Base-by-base conservation (phyloP, 73 alveolate genomes). In the Symbiodinium pilosum region DNA sequence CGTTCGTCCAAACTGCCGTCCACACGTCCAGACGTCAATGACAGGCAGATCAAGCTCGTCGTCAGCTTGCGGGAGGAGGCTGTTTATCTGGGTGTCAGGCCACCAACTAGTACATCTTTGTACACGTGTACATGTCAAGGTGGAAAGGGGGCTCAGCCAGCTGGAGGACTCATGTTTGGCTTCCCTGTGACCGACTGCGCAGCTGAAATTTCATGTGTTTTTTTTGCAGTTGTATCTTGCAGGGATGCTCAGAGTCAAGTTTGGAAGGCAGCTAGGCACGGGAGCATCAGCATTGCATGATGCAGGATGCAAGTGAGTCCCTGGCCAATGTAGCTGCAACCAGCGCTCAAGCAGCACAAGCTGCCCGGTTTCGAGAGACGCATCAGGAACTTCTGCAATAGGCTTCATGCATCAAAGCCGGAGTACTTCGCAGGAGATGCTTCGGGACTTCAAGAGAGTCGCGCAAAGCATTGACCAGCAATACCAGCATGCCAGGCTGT, bases 281-380 rank as follows among this genome's bases (percentile, higher is more conserved):
- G 81, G 20, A 14, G 34, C 81, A 64, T 64, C 39, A 28, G 38
- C 81, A 64, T 26, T 32, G 26, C 39, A 39, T 56, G n/a, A 38
- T 39, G 59, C 42, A 91, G 97, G 97, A 91, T 34, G 97, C 97
- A 43, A 91, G 97, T 68, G 97, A 91, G 54, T 59, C 97, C 14
- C 89, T 91, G 6, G 97, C 97, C 26, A 91, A 71, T 32, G 97
- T 91, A 51, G 97, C 97, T 71, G 97, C 97, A 38, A 91, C 97
- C 30, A 91, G 97, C 42, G 97, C 97, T 51, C 97, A 91, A 43
- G 97, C 97, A 28, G 97, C 97, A 36, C 97, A 91, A 91, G 97
- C 97, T 18, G 97, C 97, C 8, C 87, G 81, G 12, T 91, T 91
- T 47, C 97, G 97, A 16, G 97, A 91, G 41, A 91, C 97, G 24